phyloP scores from a whole-genome alignment of 208 protist genomes.

The Crithidia fasciculata region DNA sequence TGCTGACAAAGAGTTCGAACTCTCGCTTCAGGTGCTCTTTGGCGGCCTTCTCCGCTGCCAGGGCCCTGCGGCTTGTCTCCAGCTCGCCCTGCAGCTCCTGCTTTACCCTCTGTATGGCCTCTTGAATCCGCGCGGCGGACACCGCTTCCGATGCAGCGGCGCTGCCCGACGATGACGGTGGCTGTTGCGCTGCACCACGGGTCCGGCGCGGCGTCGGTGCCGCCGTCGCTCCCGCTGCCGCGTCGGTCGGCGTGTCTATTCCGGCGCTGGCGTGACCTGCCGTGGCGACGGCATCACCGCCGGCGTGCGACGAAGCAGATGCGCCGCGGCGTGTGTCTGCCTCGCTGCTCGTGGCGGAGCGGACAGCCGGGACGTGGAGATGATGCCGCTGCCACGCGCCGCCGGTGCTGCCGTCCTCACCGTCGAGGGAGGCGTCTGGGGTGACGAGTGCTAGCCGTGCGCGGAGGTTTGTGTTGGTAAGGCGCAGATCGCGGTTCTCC shows the following conservation, averaged over 20 bases:
- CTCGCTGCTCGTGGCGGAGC: background rate
- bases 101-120: constrained; percentile 31
- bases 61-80: constrained; percentile 15
- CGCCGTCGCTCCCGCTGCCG: background rate
- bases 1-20: constrained; percentile 74
- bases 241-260: constrained; percentile 1
- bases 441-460: constrained; percentile 33
- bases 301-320: background rate
- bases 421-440: constrained; percentile 1
- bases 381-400: too few relatives aligned
- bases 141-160: background rate
- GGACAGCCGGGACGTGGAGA: background rate
- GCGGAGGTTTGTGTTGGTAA: constrained; percentile 50
- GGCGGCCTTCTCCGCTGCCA: constrained; percentile 32
- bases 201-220: background rate
- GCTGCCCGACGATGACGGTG: background rate
- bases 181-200: background rate
- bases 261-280: background rate
- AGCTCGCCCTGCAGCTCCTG: constrained; percentile 33
- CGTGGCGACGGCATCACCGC: background rate
- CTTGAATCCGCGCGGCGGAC: constrained; percentile 24
- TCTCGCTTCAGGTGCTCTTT: constrained; percentile 45
- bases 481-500: constrained; percentile 71
- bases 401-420: background rate
- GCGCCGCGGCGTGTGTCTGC: background rate